These are phyloP conservation scores for Crithidia fasciculata DNA, from an alignment of 208 protist genomes.

Conservation along the genomic window DNA sequence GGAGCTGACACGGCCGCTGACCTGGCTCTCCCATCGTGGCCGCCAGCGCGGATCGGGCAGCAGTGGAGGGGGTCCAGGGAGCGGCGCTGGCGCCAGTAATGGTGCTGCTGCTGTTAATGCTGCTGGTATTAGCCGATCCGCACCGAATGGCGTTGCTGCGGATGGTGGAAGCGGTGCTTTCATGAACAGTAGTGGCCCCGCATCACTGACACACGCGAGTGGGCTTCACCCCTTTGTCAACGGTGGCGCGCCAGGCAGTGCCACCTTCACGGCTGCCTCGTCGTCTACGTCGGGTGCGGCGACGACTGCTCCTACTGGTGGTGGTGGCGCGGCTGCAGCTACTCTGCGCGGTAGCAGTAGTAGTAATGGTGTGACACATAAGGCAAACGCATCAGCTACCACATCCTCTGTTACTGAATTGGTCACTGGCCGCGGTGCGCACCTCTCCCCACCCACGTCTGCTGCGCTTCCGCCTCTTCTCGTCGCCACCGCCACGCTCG, in stretches of 20 bases:
- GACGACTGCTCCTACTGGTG: not conserved
- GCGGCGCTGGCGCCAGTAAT: not conserved
- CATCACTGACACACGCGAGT: too few relatives aligned
- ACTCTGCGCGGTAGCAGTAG: not conserved
- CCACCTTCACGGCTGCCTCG: too few relatives aligned
- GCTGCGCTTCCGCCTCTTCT: not conserved
- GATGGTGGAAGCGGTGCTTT: too few relatives aligned
- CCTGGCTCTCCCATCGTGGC: conserved; percentile 27
- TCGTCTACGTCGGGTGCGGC: not conserved
- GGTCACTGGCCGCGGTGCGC: too few relatives aligned
- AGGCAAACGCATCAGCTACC: not conserved
- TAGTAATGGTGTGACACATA: not conserved
- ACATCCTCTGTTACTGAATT: not conserved
- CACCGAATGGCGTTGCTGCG: too few relatives aligned
- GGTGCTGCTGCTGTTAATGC: not conserved
- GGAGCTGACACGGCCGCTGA: conserved; percentile 31
- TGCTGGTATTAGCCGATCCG: not conserved
- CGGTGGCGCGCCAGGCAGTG: too few relatives aligned
- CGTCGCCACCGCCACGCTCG: conserved; percentile 34
- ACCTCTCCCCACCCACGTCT: too few relatives aligned
- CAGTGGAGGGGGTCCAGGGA: not conserved
- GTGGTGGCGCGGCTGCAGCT: too few relatives aligned
- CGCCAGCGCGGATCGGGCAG: conserved; percentile 1
- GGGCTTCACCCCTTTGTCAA: too few relatives aligned
- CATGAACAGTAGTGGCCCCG: too few relatives aligned